phyloP scores from a whole-genome alignment of 345 rosid genomes.

The Eutrema japonicum region DNA sequence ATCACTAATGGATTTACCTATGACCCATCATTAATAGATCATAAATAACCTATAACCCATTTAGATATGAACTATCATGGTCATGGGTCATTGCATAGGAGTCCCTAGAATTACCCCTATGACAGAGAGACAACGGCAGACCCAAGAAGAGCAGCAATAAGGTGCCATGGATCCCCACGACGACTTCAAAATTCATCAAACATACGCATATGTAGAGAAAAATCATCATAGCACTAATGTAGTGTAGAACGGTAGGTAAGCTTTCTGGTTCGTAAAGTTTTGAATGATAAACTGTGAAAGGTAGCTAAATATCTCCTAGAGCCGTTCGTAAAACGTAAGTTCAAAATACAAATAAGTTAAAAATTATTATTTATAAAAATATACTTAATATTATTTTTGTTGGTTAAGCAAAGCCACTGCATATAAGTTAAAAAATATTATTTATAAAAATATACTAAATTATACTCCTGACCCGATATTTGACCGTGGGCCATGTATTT shows the following conservation, averaged over 20 bases:
- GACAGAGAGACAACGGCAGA: too few species aligned
- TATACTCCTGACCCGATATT: background rate
- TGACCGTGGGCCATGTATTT: background rate
- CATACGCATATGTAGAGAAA: background rate
- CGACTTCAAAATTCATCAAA: too few species aligned
- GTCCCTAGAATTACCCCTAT: too few species aligned
- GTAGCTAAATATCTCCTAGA: conserved; percentile 8
- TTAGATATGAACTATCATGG: too few species aligned
- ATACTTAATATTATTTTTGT: background rate
- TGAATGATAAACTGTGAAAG: background rate
- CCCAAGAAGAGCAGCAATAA: too few species aligned
- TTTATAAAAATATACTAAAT: background rate
- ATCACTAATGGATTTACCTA: too few species aligned
- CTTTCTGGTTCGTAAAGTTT: background rate
- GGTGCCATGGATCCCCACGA: background rate
- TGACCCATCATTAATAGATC: too few species aligned
- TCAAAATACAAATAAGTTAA: background rate
- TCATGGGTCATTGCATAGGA: too few species aligned
- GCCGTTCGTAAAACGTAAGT: background rate
- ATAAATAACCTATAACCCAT: too few species aligned
- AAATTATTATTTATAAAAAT: background rate
- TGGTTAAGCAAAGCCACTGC: background rate
- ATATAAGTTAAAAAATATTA: too few species aligned
- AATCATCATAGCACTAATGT: background rate
- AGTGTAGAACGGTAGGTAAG: conserved; percentile 16